Evolutionary conservation across 306 rosid genomes (phyloP).

Genomic region (Chamaecrista fasciculata): DNA sequence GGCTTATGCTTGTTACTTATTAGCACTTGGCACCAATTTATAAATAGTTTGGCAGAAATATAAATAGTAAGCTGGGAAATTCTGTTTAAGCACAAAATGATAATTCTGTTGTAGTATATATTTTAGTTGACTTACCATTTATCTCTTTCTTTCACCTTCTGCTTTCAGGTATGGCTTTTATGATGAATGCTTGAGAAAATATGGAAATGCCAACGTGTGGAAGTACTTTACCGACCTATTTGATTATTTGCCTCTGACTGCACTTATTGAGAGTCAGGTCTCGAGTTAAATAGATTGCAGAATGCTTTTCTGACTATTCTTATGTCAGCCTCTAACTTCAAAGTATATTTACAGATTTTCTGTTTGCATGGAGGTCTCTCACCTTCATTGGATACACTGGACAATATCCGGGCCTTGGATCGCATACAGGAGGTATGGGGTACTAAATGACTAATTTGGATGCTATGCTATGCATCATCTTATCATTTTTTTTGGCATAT

Average conservation of each 20-base stretch:
- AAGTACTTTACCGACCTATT: constrained; percentile 86
- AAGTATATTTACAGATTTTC: constrained; percentile 60
- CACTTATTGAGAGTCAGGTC: constrained; percentile 99
- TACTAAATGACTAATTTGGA: constrained; percentile 19
- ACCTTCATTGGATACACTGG: constrained; percentile 93
- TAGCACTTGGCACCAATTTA: not conserved
- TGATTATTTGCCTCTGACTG: constrained; percentile 95
- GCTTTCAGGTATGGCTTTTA: constrained; percentile 93
- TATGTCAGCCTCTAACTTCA: constrained; percentile 32
- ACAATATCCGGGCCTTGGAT: constrained; percentile 88
- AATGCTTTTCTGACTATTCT: constrained; percentile 7
- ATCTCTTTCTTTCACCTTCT: constrained; percentile 14
- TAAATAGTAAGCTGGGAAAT: not conserved
- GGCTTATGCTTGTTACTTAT: constrained; percentile 5
- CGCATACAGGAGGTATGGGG: constrained; percentile 86
- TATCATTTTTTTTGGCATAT: not conserved
- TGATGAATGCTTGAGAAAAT: constrained; percentile 98
- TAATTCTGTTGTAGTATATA: not conserved
- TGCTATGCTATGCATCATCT: not conserved
- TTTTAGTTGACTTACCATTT: constrained; percentile 27
- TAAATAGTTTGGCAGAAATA: constrained; percentile 1
- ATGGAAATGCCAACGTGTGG: constrained; percentile 98
- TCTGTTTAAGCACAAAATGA: constrained; percentile 4
- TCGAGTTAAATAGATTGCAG: constrained; percentile 32
- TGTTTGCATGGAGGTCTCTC: constrained; percentile 99